A percentile compares a stretch with the other conserved stretches of the same genome.
phyloP scores from a whole-genome alignment of 2,329 filamentous ascomycete species.

The Plectosphaerella plurivora region DNA sequence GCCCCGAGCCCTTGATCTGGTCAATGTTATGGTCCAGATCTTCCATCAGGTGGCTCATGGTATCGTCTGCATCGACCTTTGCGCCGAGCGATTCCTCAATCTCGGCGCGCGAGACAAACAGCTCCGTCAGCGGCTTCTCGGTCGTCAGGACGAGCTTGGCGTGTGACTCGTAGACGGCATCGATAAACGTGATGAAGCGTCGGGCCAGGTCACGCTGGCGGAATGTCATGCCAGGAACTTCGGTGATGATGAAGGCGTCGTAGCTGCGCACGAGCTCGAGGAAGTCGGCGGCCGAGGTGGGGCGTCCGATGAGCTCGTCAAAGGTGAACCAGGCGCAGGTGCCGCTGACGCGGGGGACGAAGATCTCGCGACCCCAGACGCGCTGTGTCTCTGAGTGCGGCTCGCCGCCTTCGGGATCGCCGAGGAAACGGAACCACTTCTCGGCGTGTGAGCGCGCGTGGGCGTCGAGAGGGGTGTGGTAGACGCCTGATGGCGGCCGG shows the following conservation, averaged over 20 bases:
- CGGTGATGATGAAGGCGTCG: constrained; percentile 86
- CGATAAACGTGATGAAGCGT: constrained; percentile 95
- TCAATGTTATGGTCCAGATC: constrained; percentile 81
- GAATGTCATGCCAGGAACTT: constrained; percentile 87
- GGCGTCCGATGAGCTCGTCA: constrained; percentile 81
- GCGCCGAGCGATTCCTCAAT: constrained; percentile 52
- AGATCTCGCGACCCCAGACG: constrained; percentile 90
- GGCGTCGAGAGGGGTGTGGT: constrained; percentile 80
- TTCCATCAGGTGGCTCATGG: constrained; percentile 79
- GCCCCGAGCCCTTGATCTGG: constrained; percentile 75
- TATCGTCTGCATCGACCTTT: constrained; percentile 52
- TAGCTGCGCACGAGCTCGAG: constrained; percentile 87
- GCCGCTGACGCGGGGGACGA: constrained; percentile 83
- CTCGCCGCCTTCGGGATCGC: constrained; percentile 70
- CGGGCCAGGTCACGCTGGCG: constrained; percentile 81
- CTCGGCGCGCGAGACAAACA: constrained; percentile 76
- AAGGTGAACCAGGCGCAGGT: constrained; percentile 89
- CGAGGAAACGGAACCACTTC: constrained; percentile 94
- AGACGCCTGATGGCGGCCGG: constrained; percentile 86
- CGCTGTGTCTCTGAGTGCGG: constrained; percentile 75
- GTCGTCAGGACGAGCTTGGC: constrained; percentile 95
- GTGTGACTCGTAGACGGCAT: constrained; percentile 87
- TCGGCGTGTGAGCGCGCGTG: constrained; percentile 77
- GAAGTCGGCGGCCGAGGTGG: constrained; percentile 92
- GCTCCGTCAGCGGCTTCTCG: constrained; percentile 75